Conservation (phyloP, 1,284 basidiomycete species). For the Chondrostereum purpureum region DNA sequence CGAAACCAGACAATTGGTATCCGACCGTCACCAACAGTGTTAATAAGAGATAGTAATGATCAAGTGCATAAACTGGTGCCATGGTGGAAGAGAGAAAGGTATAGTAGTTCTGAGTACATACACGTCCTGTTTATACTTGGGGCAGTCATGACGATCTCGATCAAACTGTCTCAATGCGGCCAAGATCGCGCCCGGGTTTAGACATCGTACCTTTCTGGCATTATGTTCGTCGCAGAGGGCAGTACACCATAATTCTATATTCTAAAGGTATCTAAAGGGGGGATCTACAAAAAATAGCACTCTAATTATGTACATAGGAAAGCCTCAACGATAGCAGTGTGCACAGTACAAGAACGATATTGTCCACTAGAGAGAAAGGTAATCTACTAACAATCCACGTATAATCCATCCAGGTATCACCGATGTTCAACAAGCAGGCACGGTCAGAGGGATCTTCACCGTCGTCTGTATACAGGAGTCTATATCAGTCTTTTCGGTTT, state of each 20-base stretch:
- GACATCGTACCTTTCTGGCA: too few species aligned
- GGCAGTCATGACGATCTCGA: too few species aligned
- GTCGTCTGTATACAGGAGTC: conserved; percentile 40
- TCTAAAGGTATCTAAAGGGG: neutral
- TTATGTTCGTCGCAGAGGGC: too few species aligned
- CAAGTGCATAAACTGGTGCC: conserved; percentile 47
- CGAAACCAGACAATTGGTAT: conserved; percentile 63
- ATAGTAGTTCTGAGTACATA: neutral
- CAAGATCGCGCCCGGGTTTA: too few species aligned
- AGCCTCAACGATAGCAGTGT: neutral
- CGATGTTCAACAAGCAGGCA: conserved; percentile 54
- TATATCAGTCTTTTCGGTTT: conserved; percentile 10
- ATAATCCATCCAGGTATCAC: too few species aligned
- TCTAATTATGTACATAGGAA: neutral
- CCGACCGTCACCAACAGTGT: conserved; percentile 61
- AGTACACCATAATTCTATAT: too few species aligned
- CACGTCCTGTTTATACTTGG: too few species aligned
- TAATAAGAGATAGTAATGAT: conserved; percentile 60
- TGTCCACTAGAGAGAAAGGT: too few species aligned
- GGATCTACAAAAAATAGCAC: conserved; percentile 1
- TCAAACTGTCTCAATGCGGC: too few species aligned
- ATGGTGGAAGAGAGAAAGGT: conserved; percentile 17
- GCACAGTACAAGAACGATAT: too few species aligned
- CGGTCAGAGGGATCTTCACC: conserved; percentile 69
- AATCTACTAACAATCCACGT: too few species aligned